Evolutionary conservation across 2,329 filamentous ascomycete species (phyloP), one percentile per base, ranked within the genome.

Genomic region (Rachicladosporium sp.): DNA sequence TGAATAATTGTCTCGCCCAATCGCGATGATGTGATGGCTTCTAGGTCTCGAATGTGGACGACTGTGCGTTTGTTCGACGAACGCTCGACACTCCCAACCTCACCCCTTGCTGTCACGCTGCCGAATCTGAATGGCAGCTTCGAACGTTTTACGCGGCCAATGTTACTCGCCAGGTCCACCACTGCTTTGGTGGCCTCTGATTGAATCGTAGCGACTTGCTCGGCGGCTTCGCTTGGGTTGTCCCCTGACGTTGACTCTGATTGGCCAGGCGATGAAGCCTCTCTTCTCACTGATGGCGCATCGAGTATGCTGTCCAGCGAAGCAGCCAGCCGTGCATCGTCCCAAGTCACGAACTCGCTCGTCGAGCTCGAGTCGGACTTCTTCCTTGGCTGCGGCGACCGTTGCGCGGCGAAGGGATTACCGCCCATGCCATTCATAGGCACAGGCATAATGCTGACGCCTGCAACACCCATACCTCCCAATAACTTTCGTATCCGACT

Each of bases 31-130:
- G 72, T 76, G 6, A 98, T 68, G 46, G 93, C 84, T 38, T 82
- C 77, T 52, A 86, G 82, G 57, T 96, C 85, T 55, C 65, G 50
- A 85, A 85, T 30, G 91, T 68, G 42, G 4, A 96, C 78, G 6
- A 87, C 69, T 13, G 69, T 69, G 36, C 68, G 55, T 31, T 37
- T 15, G 5, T 19, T 19, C 5, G 15, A 19, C 3, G 15, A 19
- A 19, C 3, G 5, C 15, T 19, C 15, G 15, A 19, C 3, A 5
- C 5, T 19, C 5, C 15, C 15, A 3, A 3, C 15, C 3, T 3
- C 15, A 19, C 5, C 15, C 3, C 15, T 19, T 19, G 3, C 15
- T 5, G 15, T 19, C 15, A 5, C 5, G 15, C 15, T 19, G 15
- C 15, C 15, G 15, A 19, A 19, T 5, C 5, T 19, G 15, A 19